Base-by-base conservation (phyloP, 2,329 filamentous ascomycete genomes). In the Elsinoe necatrix region DNA sequence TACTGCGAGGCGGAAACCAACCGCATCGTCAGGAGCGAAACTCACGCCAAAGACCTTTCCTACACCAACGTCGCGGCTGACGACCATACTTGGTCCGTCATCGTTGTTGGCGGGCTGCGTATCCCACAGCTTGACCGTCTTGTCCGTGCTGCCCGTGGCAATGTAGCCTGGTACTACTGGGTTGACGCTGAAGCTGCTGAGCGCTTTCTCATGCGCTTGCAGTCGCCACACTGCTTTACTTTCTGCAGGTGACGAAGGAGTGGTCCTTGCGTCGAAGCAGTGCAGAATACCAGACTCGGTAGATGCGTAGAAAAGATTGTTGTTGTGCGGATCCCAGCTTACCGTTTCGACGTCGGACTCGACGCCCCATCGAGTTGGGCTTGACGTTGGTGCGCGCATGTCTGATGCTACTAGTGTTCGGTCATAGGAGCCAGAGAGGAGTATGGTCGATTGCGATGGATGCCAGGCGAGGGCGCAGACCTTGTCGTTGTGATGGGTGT, bases 401-500 rank as follows among this genome's bases (percentile, higher is more conserved):
- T 98, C 93, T 2, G 89, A 87, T n/a, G 89, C 90, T 7, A 95
- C 89, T 8, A 95, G 80, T 2, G 91, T 97, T 62, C 90, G 84
- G 72, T 98, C 93, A 74, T 97, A 98, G 68, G 89, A 95, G 60
- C 93, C 93, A 66, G 86, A 95, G 59, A 98, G 80, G 21, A 98
- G 79, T 18, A 95, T 83, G 0, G 93, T 96, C 2, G 91, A 84
- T 71, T 96, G 88, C 42, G 79, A 81, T 0, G 87, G 81, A 76
- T 95, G 88, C 93, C 95, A 98, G 62, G 92, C 87, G 57, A 98
- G 76, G 20, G 92, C 89, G 79, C 91, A 98, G 63, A 97, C 91
- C 76, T 98, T 98, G 78, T 96, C 93, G 34, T 89, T 95, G 75
- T 98, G 93, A 73, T 95, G 89, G 14, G 82, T 80, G 78, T 98